Percentiles rank a stretch among this genome's conserved stretches.
phyloP scores from a whole-genome alignment of 257 asterid genomes.

The Primulina huaijiensis region DNA sequence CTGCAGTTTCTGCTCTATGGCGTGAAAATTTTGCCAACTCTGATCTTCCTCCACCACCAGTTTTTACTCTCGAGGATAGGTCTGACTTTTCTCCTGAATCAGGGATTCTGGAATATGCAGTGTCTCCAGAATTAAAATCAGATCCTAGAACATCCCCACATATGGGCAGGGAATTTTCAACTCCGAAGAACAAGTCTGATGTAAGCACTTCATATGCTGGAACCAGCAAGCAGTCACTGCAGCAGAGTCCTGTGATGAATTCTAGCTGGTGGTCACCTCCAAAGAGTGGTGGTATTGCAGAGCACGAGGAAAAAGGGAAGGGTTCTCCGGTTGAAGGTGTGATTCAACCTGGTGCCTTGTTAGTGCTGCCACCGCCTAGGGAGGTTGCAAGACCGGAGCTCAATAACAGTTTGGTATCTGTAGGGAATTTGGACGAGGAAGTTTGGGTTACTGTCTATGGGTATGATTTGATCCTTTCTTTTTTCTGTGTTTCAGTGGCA shows the following conservation, averaged over 20 bases:
- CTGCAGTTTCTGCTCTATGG: slow-evolving; percentile 95
- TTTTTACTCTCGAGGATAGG: slow-evolving; percentile 84
- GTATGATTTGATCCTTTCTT: slow-evolving; percentile 35
- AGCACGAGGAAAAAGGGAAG: slow-evolving; percentile 82
- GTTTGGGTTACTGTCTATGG: slow-evolving; percentile 98
- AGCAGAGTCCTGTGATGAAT: slow-evolving; percentile 51
- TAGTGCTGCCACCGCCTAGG: slow-evolving; percentile 84
- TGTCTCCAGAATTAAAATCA: slow-evolving; percentile 72
- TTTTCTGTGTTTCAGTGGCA: not conserved
- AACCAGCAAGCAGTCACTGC: slow-evolving; percentile 50
- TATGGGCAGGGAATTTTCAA: slow-evolving; percentile 51
- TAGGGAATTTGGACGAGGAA: slow-evolving; percentile 74
- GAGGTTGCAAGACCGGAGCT: slow-evolving; percentile 97
- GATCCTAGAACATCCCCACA: slow-evolving; percentile 64
- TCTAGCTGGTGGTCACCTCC: slow-evolving; percentile 88
- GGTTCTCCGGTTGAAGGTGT: slow-evolving; percentile 97
- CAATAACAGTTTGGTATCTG: slow-evolving; percentile 57
- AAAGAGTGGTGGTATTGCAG: slow-evolving; percentile 62
- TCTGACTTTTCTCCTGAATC: slow-evolving; percentile 73
- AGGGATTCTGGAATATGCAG: slow-evolving; percentile 59
- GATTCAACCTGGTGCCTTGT: slow-evolving; percentile 81
- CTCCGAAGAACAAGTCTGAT: slow-evolving; percentile 74
- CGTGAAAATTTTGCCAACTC: slow-evolving; percentile 82
- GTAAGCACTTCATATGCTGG: slow-evolving; percentile 63
- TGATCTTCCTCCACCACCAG: slow-evolving; percentile 98